A percentile compares a stretch with the other conserved stretches of the same genome.
phyloP scores from a whole-genome alignment of 352 stramenopile genomes.

The Peronosclerospora sorghi region DNA sequence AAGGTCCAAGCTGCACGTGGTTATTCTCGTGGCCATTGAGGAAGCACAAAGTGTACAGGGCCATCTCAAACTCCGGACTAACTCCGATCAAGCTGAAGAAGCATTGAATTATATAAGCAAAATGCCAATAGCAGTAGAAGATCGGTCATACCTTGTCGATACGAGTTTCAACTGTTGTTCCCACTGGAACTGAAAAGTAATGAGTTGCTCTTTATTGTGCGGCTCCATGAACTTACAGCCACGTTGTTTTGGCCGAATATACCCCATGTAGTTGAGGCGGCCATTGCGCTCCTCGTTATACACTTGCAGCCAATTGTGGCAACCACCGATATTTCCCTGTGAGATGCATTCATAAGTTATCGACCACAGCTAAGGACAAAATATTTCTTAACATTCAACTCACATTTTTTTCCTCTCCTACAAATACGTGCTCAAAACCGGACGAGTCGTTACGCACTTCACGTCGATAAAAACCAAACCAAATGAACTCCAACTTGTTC shows the following conservation, averaged over 20 bases:
- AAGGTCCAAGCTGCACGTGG: constrained; percentile 73
- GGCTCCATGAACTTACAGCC: constrained; percentile 55
- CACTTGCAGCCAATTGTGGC: constrained; percentile 97
- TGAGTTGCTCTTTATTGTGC: constrained; percentile 84
- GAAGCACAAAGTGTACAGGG: constrained; percentile 94
- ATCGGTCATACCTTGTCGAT: constrained; percentile 61
- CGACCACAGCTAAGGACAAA: no score
- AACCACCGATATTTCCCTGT: constrained; percentile 82
- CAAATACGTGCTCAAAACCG: constrained; percentile 95
- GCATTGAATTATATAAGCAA: neutral
- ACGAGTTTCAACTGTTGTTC: constrained; percentile 83
- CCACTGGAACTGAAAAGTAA: constrained; percentile 92
- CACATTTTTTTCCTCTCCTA: constrained; percentile 91
- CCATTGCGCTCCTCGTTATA: constrained; percentile 92
- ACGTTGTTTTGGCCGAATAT: constrained; percentile 84
- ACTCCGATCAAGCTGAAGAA: constrained; percentile 84
- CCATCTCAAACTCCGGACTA: constrained; percentile 93
- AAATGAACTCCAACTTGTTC: constrained; percentile 89
- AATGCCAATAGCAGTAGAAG: neutral
- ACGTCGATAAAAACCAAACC: constrained; percentile 92
- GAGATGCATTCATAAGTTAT: no score
- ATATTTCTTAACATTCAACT: no score
- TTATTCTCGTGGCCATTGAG: constrained; percentile 85
- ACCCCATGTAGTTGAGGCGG: constrained; percentile 89
- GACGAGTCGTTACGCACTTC: constrained; percentile 83